These are phyloP conservation scores for Rhodotorula kratochvilovae DNA, from an alignment of 768 basidiomycete species.

Conservation along the genomic window DNA sequence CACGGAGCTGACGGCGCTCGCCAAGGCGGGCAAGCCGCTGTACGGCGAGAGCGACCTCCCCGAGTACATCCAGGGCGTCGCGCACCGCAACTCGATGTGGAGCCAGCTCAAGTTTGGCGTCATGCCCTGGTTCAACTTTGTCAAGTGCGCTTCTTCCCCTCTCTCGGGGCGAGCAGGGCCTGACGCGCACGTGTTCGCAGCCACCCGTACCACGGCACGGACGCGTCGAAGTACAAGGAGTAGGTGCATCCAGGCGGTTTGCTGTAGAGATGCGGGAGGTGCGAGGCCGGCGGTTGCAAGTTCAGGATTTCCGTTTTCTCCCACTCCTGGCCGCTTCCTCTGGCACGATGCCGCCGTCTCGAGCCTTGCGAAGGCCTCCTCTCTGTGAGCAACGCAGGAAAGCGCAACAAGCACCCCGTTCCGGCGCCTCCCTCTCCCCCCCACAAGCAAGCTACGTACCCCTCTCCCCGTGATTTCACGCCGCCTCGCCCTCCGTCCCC, in stretches of 20 bases:
- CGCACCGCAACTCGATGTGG: constrained; percentile 81
- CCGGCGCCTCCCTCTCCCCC: too few relatives aligned
- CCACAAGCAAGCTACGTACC: too few relatives aligned
- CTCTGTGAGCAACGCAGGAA: too few relatives aligned
- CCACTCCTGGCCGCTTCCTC: too few relatives aligned
- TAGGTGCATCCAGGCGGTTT: not conserved
- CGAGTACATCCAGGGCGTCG: constrained; percentile 77
- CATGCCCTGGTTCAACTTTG: constrained; percentile 70
- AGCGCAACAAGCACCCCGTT: too few relatives aligned
- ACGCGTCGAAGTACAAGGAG: constrained; percentile 40
- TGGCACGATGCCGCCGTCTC: too few relatives aligned
- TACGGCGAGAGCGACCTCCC: constrained; percentile 80
- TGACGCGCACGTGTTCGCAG: not conserved
- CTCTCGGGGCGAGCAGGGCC: too few relatives aligned
- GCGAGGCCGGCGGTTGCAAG: too few relatives aligned
- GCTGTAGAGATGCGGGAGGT: not conserved
- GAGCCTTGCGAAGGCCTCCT: too few relatives aligned
- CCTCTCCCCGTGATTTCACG: too few relatives aligned
- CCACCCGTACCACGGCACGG: constrained; percentile 43
- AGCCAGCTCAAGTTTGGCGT: constrained; percentile 67
- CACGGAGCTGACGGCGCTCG: constrained; percentile 70
- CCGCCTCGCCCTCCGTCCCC: not conserved
- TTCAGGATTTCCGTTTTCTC: too few relatives aligned
- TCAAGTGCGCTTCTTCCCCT: constrained; percentile 52
- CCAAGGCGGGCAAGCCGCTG: constrained; percentile 71